Evolutionary conservation across 2,329 filamentous ascomycete species (phyloP), one percentile per base, ranked within the genome.

Genomic region (Fusarium sp.): DNA sequence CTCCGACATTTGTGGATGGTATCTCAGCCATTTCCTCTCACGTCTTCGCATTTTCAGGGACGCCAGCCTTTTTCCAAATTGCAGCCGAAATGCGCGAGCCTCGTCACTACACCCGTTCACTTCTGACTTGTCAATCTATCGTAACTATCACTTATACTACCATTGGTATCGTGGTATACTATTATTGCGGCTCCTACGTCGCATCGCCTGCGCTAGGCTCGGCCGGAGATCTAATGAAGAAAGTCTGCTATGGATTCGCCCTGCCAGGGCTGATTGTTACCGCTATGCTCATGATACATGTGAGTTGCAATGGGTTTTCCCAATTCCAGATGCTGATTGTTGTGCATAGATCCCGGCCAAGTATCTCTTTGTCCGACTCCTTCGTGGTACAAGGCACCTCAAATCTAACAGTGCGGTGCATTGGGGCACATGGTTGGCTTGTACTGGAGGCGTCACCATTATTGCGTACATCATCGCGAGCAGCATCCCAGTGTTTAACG

Each of bases 171-270:
- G 83, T 86, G 0, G 82, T 87, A 8, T 87, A 87, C 77, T 83
- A 82, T 64, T 86, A 78, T 72, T 86, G 84, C 70, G 85, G 86
- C 0, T 83, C 82, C 0, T 86, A 82, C 63, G 83, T 87, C 4
- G 82, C 85, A 0, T 85, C 84, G 0, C 86, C 85, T 0, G 84
- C 85, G 1, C 81, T 87, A 4, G 85, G 85, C 3, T 85, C 83
- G 33, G 85, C 84, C 0, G 85, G 85, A 2, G 11, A 43, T 0
- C 59, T 76, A 0, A 78, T 85, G 61, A 86, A 87, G 79, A 86
- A 83, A 68, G 77, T 86, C 13, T 81, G 78, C 59, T 87, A 87
- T 58, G 85, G 84, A 9, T 67, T 81, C 5, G 78, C 78, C 11
- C 68, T 81, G 1, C 79, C 79, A 1, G 79, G 79, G n/a, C 60